Percentiles rank a stretch among this genome's conserved stretches.
phyloP scores from a whole-genome alignment of 345 rosid genomes.

The Capsella bursapastoris region DNA sequence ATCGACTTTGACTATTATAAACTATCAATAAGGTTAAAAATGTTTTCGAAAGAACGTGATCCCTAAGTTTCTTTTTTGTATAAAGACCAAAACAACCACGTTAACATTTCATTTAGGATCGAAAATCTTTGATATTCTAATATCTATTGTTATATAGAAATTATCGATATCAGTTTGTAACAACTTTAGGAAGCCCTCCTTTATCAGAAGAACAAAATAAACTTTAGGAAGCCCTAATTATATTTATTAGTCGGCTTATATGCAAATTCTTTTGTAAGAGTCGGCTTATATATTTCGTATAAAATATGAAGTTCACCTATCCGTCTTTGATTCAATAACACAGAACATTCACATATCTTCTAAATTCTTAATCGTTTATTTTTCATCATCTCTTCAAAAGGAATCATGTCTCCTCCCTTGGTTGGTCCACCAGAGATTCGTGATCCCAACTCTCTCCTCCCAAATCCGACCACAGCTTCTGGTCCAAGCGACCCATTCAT shows the following conservation, averaged over 20 bases:
- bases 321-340: background rate
- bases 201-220: too few relatives aligned
- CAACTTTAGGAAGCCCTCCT: background rate
- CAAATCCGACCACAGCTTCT: background rate
- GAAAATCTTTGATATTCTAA: background rate
- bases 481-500: conserved; percentile 45
- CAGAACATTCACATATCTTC: background rate
- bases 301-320: background rate
- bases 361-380: background rate
- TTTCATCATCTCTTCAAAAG: background rate
- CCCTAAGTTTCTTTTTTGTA: background rate
- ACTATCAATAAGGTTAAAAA: background rate
- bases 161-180: background rate
- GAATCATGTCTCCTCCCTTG: conserved; percentile 48
- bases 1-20: background rate
- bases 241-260: too few relatives aligned
- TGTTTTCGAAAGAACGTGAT: background rate
- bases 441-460: conserved; percentile 6
- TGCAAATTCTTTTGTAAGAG: too few relatives aligned
- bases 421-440: conserved; percentile 56
- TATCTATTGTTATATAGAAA: background rate
- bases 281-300: background rate
- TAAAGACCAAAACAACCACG: background rate
- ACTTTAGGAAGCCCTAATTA: too few relatives aligned
- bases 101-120: background rate